phyloP scores from a whole-genome alignment of 768 basidiomycete genomes.

The Leccinum disarticulatum region DNA sequence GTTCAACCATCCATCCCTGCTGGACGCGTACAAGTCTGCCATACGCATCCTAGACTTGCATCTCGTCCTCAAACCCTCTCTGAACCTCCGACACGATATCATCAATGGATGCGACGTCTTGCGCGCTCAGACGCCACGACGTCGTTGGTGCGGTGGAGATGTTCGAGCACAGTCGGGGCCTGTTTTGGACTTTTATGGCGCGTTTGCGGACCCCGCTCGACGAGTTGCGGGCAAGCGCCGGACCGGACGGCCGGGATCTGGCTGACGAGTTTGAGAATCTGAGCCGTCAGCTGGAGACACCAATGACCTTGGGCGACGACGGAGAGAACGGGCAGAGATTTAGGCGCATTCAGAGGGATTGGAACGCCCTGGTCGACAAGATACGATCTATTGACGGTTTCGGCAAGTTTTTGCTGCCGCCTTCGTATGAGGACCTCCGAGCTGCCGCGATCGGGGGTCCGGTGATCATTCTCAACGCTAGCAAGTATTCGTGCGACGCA shows the following conservation, averaged over 20 bases:
- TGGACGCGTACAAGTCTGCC: constrained; percentile 20
- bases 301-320: constrained; percentile 5
- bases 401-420: constrained; percentile 19
- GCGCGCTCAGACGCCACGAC: constrained; percentile 21
- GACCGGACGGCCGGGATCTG: constrained; percentile 9
- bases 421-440: constrained; percentile 21
- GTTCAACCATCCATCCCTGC: constrained; percentile 16
- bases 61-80: constrained; percentile 16
- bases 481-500: constrained; percentile 20
- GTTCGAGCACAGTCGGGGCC: constrained; percentile 32
- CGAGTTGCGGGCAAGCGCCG: constrained; percentile 13
- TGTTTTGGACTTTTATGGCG: constrained; percentile 27
- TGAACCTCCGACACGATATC: constrained; percentile 15
- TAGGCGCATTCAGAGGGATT: constrained; percentile 24
- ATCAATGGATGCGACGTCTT: constrained; percentile 28
- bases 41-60: constrained; percentile 19
- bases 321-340: constrained; percentile 16
- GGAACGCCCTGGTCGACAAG: constrained; percentile 25
- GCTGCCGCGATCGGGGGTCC: constrained; percentile 27
- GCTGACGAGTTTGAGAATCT: constrained; percentile 21
- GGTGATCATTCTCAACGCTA: constrained; percentile 35
- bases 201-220: constrained; percentile 29
- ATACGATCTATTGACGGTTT: constrained; percentile 30
- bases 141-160: constrained; percentile 34
- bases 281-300: constrained; percentile 22